Evolutionary conservation across 192 early-diverging fungal genomes (phyloP).

Genomic region (Geosiphon pyriformis): DNA sequence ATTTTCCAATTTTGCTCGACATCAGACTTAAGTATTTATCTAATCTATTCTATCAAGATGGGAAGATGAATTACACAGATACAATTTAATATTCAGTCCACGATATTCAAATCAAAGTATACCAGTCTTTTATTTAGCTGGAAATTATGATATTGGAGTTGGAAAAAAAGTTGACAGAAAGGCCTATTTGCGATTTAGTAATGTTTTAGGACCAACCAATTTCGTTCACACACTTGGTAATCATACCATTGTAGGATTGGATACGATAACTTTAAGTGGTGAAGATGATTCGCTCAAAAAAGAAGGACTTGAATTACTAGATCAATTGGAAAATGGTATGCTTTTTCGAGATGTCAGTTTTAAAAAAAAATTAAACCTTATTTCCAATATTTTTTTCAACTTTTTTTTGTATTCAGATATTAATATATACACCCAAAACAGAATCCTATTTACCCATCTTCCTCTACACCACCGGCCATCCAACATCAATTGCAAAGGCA

Average conservation of each 20-base stretch:
- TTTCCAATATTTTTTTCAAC: neutral
- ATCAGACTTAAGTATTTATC: too few species aligned
- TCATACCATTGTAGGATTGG: constrained; percentile 67
- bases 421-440: constrained; percentile 28
- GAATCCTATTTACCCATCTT: constrained; percentile 82
- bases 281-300: constrained; percentile 34
- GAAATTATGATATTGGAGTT: constrained; percentile 93
- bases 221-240: constrained; percentile 46
- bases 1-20: too few species aligned
- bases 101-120: constrained; percentile 11
- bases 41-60: constrained; percentile 43
- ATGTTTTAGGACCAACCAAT: constrained; percentile 50
- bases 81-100: constrained; percentile 30
- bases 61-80: constrained; percentile 50
- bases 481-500: too few species aligned
- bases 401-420: constrained; percentile 6
- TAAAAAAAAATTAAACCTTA: neutral
- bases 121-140: constrained; percentile 57
- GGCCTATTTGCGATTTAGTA: constrained; percentile 43
- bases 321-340: too few species aligned
- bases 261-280: constrained; percentile 71
- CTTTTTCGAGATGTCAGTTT: constrained; percentile 34
- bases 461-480: constrained; percentile 68
- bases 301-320: constrained; percentile 48
- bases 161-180: constrained; percentile 47